Conservation (phyloP, 2,329 filamentous ascomycete genomes). For the Fusarium subglutinans region DNA sequence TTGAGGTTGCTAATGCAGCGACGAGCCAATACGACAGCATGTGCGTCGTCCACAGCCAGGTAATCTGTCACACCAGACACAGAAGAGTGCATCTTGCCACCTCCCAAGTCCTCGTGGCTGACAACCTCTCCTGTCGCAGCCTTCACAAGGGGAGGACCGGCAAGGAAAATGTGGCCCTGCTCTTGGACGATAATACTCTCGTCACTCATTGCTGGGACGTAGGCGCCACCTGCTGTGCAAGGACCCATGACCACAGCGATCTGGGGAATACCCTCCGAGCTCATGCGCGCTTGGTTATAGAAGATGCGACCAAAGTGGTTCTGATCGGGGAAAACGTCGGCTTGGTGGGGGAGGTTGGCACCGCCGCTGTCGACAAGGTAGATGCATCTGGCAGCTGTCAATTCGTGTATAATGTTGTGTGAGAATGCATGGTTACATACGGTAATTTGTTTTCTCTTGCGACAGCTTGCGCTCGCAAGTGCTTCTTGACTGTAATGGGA, state of each 20-base stretch:
- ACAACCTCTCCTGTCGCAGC: slow-evolving; percentile 95
- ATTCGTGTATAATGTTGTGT: not conserved
- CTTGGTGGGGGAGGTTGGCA: slow-evolving; percentile 93
- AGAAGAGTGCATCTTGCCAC: slow-evolving; percentile 87
- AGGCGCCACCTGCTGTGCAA: slow-evolving; percentile 94
- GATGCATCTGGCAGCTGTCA: slow-evolving; percentile 70
- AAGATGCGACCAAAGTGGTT: slow-evolving; percentile 98
- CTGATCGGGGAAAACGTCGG: slow-evolving; percentile 93
- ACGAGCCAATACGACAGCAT: slow-evolving; percentile 86
- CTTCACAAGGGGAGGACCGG: slow-evolving; percentile 92
- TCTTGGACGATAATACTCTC: slow-evolving; percentile 96
- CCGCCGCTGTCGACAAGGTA: slow-evolving; percentile 97
- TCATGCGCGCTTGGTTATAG: slow-evolving; percentile 97
- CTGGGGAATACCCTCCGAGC: slow-evolving; percentile 86
- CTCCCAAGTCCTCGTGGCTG: slow-evolving; percentile 88
- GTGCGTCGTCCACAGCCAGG: slow-evolving; percentile 91
- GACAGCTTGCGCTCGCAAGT: slow-evolving; percentile 89
- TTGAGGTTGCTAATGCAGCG: slow-evolving; percentile 89
- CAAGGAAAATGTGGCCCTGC: slow-evolving; percentile 97
- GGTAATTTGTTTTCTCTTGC: slow-evolving; percentile 84
- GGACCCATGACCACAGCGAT: slow-evolving; percentile 97
- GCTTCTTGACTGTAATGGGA: slow-evolving; percentile 97
- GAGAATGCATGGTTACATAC: slow-evolving; percentile 52
- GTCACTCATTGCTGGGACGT: slow-evolving; percentile 97
- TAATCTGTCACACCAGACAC: slow-evolving; percentile 96